These are phyloP conservation scores for Eustoma russellianum DNA, from an alignment of 257 asterid genomes.

Conservation along the genomic window DNA sequence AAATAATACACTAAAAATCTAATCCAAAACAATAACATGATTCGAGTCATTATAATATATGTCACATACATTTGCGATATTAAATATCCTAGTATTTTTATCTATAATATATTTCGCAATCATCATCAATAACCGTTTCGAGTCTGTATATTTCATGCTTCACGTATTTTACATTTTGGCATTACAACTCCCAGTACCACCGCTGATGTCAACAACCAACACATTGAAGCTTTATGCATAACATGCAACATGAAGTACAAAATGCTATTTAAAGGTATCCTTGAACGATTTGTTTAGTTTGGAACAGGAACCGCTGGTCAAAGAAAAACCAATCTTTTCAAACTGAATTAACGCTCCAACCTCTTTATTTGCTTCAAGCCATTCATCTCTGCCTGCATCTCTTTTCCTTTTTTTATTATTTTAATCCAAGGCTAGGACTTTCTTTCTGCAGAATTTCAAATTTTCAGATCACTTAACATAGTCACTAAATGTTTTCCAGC, in stretches of 20 bases:
- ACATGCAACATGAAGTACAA: slow-evolving; percentile 2
- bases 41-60: too few relatives aligned
- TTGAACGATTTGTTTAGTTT: slow-evolving; percentile 32
- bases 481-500: slow-evolving; percentile 1
- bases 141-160: too few relatives aligned
- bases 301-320: slow-evolving; percentile 23
- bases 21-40: too few relatives aligned
- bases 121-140: too few relatives aligned
- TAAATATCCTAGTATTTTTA: too few relatives aligned
- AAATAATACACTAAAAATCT: too few relatives aligned
- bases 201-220: too few relatives aligned
- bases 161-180: too few relatives aligned
- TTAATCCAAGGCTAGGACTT: slow-evolving; percentile 16
- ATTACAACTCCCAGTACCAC: too few relatives aligned
- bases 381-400: slow-evolving; percentile 24
- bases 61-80: too few relatives aligned
- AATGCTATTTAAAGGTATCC: slow-evolving; percentile 23
- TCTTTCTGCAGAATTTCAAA: slow-evolving; percentile 32
- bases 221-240: background rate
- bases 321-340: slow-evolving; percentile 27
- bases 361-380: slow-evolving; percentile 46
- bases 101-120: too few relatives aligned
- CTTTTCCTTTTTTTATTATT: too few relatives aligned
- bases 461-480: slow-evolving; percentile 1
- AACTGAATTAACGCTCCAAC: slow-evolving; percentile 40